A percentile compares a stretch with the other conserved stretches of the same genome.
phyloP scores from a whole-genome alignment of 148 eudicot genomes.

The Oxyria digyna region DNA sequence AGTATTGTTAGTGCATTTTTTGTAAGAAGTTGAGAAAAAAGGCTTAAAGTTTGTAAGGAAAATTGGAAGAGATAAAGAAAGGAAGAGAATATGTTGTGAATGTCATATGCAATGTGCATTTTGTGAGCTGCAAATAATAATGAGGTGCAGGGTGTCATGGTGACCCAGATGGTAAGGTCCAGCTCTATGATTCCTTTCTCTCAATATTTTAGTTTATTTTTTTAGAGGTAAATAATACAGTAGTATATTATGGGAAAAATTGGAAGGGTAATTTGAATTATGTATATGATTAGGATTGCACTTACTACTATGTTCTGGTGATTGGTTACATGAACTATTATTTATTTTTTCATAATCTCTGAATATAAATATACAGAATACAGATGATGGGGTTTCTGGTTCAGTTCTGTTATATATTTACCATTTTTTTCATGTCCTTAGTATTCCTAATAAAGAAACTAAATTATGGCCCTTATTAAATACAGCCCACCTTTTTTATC shows the following conservation, averaged over 20 bases:
- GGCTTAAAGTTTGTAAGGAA: neutral
- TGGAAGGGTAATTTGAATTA: neutral
- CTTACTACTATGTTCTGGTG: neutral
- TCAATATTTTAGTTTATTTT: neutral
- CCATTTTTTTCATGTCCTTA: too few relatives aligned
- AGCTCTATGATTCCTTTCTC: neutral
- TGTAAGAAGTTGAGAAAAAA: neutral
- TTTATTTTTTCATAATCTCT: neutral
- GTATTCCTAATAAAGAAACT: too few relatives aligned
- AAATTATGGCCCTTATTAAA: too few relatives aligned
- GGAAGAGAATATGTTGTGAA: slow-evolving; percentile 10
- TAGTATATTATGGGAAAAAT: neutral
- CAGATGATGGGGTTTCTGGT: neutral
- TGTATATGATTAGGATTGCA: neutral
- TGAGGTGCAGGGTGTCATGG: slow-evolving; percentile 6
- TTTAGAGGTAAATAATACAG: neutral
- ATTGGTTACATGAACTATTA: neutral
- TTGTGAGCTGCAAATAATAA: slow-evolving; percentile 5
- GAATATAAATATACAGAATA: too few relatives aligned
- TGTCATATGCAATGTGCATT: slow-evolving; percentile 5
- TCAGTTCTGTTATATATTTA: neutral
- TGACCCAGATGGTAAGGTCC: slow-evolving; percentile 5
- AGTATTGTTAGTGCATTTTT: neutral
- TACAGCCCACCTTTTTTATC: too few relatives aligned
- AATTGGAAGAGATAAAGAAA: slow-evolving; percentile 9